Conservation (phyloP, 2,329 filamentous ascomycete genomes). For the Meredithiella fracta region DNA sequence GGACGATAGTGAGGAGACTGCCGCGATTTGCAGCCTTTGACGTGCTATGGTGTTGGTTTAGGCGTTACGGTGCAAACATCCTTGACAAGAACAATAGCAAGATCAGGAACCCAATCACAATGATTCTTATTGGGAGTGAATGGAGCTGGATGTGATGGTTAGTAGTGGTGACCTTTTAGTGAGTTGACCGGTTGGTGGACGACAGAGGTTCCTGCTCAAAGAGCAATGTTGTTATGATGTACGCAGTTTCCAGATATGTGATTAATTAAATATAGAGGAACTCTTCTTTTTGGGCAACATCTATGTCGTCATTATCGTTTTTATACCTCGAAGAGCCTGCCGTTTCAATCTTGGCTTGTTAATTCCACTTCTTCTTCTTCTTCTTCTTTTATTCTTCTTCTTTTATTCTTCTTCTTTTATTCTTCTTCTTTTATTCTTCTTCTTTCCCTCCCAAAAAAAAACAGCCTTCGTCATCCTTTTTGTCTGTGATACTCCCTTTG, state of each 20-base stretch:
- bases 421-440: neutral
- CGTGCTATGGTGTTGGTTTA: neutral
- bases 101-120: neutral
- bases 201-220: too few relatives aligned
- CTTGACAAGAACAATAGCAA: neutral
- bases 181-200: too few relatives aligned
- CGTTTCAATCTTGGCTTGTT: neutral
- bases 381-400: neutral
- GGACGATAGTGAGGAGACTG: neutral
- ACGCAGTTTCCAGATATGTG: too few relatives aligned
- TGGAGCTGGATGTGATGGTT: neutral
- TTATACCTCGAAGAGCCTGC: neutral
- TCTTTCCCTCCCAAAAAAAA: too few relatives aligned
- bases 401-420: neutral
- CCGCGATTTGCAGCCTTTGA: too few relatives aligned
- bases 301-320: neutral
- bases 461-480: neutral
- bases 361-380: neutral
- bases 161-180: neutral
- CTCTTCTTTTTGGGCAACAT: too few relatives aligned
- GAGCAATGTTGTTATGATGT: too few relatives aligned
- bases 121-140: neutral
- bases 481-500: neutral
- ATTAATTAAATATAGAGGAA: too few relatives aligned
- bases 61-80: neutral